Percentiles rank a stretch among this genome's conserved stretches.
Evolutionary conservation across 169 alveolate genomes (phyloP).

Genomic region (Neospora caninum): DNA sequence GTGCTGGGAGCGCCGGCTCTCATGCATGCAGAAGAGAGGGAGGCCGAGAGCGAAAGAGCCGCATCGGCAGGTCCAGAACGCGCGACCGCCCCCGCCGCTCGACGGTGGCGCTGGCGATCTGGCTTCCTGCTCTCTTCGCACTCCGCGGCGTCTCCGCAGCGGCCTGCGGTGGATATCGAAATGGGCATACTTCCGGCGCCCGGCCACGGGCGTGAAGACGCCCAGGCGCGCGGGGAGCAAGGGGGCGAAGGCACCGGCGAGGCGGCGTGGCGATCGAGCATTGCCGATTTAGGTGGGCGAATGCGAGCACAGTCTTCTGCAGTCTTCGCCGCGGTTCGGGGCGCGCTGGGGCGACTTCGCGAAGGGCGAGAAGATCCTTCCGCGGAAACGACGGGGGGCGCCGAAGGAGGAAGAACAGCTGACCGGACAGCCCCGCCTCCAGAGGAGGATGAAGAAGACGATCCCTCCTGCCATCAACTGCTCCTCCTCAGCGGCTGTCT

Average conservation of each 20-base stretch:
- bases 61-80: not conserved
- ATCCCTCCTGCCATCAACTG: constrained; percentile 54
- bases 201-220: not conserved
- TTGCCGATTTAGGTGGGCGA: not conserved
- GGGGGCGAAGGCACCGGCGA: not conserved
- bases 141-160: not conserved
- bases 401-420: not conserved
- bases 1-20: not conserved
- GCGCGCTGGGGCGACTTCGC: not conserved
- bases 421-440: constrained; percentile 10
- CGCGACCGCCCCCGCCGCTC: not conserved
- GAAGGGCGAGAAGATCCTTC: not conserved
- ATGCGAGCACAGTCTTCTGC: not conserved
- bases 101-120: not conserved
- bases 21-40: not conserved
- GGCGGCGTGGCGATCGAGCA: no score
- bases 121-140: not conserved
- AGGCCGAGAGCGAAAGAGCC: not conserved
- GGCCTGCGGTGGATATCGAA: not conserved
- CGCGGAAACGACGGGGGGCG: constrained; percentile 7
- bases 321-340: not conserved
- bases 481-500: constrained; percentile 46
- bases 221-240: not conserved
- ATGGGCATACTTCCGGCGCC: not conserved
- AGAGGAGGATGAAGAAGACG: constrained; percentile 37